phyloP scores from a whole-genome alignment of 345 rosid genomes.

The Citrus australasica region DNA sequence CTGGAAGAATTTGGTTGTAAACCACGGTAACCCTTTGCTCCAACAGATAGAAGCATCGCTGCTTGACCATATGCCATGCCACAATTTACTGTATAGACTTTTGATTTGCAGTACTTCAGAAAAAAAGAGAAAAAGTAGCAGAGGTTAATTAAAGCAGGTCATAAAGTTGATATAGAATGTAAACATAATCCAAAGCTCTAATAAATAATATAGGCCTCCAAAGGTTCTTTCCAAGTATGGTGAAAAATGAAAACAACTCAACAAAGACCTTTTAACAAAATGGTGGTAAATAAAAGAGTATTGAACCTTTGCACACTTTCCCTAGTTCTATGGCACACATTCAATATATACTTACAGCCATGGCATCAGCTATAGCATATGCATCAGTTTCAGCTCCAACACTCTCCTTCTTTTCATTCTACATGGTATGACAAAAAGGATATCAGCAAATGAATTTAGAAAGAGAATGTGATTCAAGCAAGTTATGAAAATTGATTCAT shows the following conservation, averaged over 20 bases:
- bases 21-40: constrained; percentile 74
- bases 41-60: constrained; percentile 85
- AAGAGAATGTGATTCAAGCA: not conserved
- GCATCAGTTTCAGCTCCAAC: constrained; percentile 96
- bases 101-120: constrained; percentile 62
- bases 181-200: not conserved
- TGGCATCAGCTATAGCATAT: constrained; percentile 81
- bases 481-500: not conserved
- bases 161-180: not conserved
- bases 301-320: not conserved
- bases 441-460: constrained; percentile 3
- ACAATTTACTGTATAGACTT: constrained; percentile 69
- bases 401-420: constrained; percentile 83
- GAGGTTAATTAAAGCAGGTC: constrained; percentile 4
- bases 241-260: not conserved
- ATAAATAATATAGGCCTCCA: not conserved
- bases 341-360: constrained; percentile 57
- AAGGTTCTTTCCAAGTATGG: not conserved
- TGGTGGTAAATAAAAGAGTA: not conserved
- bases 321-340: not conserved
- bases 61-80: constrained; percentile 96
- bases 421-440: constrained; percentile 20
- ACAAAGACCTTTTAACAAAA: not conserved
- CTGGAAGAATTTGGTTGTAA: constrained; percentile 73
- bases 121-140: constrained; percentile 8